Conservation (phyloP, 768 basidiomycete species). For the Peribolospora kevripleyi region DNA sequence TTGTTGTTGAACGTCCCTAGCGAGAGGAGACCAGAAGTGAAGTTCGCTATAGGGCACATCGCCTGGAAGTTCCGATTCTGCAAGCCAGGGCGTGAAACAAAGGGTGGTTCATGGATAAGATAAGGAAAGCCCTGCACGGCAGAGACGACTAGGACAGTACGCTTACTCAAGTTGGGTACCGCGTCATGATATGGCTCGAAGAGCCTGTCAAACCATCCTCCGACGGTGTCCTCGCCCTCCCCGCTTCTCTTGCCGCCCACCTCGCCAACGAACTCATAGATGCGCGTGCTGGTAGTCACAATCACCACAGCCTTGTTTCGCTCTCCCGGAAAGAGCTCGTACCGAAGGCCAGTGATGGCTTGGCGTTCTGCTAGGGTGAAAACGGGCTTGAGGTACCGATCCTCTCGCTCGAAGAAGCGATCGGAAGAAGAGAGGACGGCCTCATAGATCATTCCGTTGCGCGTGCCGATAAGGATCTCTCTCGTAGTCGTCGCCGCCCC, state of each 20-base stretch:
- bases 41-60: constrained; percentile 44
- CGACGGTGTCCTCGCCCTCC: constrained; percentile 21
- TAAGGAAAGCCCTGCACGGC: constrained; percentile 5
- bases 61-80: constrained; percentile 82
- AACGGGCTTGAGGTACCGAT: constrained; percentile 20
- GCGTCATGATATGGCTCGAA: constrained; percentile 48
- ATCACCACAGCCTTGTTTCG: constrained; percentile 32
- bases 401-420: constrained; percentile 15
- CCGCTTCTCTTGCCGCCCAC: constrained; percentile 49
- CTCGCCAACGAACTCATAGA: constrained; percentile 66
- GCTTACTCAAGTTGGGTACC: constrained; percentile 41
- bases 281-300: constrained; percentile 58
- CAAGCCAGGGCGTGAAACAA: neutral
- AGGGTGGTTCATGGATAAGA: constrained; percentile 12
- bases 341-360: constrained; percentile 61
- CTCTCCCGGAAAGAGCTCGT: constrained; percentile 41
- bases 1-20: constrained; percentile 6
- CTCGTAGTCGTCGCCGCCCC: constrained; percentile 48
- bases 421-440: constrained; percentile 23
- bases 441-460: constrained; percentile 67
- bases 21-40: constrained; percentile 44
- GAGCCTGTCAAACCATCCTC: constrained; percentile 37
- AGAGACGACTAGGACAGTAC: too few relatives aligned
- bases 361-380: constrained; percentile 57
- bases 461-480: constrained; percentile 64